Evolutionary conservation across 139 green algal genomes (phyloP), one percentile per base, ranked within the genome.

Genomic region (Zygnema circumcarinatum): DNA sequence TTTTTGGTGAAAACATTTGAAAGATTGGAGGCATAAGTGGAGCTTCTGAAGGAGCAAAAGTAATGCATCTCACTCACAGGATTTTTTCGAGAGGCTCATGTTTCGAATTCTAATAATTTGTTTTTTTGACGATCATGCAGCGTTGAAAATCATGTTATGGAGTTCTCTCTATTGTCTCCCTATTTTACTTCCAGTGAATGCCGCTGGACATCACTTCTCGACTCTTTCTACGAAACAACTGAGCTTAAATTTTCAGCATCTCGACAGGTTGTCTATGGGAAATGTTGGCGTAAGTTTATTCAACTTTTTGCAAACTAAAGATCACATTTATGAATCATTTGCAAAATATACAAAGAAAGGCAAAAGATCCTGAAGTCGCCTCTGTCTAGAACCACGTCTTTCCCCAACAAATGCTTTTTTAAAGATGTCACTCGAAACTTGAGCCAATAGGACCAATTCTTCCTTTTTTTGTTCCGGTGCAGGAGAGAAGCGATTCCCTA

Each of bases 191-290:
- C 7, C 47, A 62, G 7, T 62, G 47, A 62, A 7, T 62, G 47
- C 47, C 16, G 7, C 16, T 62, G 7, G 7, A 62, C 47, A 62
- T 62, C 47, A 25, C 16, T 62, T 62, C 16, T 62, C 16, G 7
- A 25, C 47, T 62, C 16, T 62, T 62, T 62, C 47, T 53, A 39
- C 32, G 0, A 35, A 7, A 40, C n/a, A 81, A 69, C 53, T 62
- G 16, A 62, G 72, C 29, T n/a, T 86, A 31, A 38, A 86, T 1
- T 86, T 25, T 40, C 25, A 81, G 2, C 39, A 32, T 1, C 38
- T 86, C 3, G 80, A 86, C 56, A 38, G 22, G 0, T n/a, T 86
- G 1, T n/a, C 53, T 25, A 86, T 86, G 80, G 80, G 80, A 21
- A 86, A 86, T 33, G 38, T 86, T 16, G 7, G 47, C 16, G 7